Evolutionary conservation across 2,329 filamentous ascomycete species (phyloP).

Genomic region (Aspergillus intermedius): DNA sequence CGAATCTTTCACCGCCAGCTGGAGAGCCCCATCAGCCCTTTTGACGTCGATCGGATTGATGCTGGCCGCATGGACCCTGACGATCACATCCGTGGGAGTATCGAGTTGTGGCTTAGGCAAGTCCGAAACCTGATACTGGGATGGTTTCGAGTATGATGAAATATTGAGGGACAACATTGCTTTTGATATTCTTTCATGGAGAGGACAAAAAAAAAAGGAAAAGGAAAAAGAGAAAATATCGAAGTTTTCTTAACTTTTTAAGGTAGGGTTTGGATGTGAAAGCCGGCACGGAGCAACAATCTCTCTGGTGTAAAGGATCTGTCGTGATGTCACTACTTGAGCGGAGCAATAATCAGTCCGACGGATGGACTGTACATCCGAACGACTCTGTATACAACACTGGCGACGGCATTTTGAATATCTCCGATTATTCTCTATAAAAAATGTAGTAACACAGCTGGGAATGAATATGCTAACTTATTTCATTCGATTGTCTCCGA

Average conservation of each 20-base stretch:
- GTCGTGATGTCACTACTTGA: neutral
- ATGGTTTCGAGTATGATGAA: neutral
- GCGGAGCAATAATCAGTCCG: neutral
- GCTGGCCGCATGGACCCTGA: slow-evolving; percentile 40
- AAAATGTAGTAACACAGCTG: no score
- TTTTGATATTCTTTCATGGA: no score
- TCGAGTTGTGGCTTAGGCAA: slow-evolving; percentile 16
- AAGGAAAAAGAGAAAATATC: no score
- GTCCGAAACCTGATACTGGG: neutral
- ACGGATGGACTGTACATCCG: neutral
- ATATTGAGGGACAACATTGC: slow-evolving; percentile 1
- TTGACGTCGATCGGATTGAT: slow-evolving; percentile 44
- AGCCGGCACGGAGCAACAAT: no score
- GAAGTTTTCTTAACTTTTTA: no score
- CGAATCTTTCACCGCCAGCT: slow-evolving; percentile 26
- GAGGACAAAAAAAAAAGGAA: no score
- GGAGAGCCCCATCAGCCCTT: slow-evolving; percentile 32
- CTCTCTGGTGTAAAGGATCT: neutral
- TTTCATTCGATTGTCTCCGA: no score
- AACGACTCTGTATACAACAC: no score
- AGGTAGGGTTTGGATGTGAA: no score
- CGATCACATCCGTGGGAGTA: slow-evolving; percentile 38
- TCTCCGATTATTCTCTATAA: no score
- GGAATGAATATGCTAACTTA: no score
- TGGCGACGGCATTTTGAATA: no score